phyloP scores from a whole-genome alignment of 2,329 filamentous ascomycete species.

The Coniosporium tulheliwenetii region DNA sequence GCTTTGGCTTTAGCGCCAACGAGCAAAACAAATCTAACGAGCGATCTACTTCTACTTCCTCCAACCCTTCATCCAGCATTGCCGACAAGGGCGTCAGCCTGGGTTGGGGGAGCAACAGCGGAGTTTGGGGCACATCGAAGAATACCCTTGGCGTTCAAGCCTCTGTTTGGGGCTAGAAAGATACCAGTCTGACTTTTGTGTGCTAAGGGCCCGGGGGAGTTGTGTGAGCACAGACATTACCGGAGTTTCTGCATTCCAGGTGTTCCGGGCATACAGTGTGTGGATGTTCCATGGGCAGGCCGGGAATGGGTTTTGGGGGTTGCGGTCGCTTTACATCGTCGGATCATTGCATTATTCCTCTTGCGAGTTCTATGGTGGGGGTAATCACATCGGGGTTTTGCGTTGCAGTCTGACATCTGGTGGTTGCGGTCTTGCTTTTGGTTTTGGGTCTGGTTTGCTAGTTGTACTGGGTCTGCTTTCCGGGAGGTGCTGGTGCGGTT shows the following conservation, averaged over 20 bases:
- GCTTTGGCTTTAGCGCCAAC: constrained; percentile 50
- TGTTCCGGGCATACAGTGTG: constrained; percentile 20
- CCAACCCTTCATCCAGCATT: constrained; percentile 37
- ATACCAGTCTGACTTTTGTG: too few species aligned
- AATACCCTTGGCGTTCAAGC: constrained; percentile 73
- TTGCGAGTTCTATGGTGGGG: too few species aligned
- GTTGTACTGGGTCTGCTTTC: too few species aligned
- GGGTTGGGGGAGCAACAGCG: constrained; percentile 66
- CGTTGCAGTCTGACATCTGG: too few species aligned
- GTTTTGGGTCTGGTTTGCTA: too few species aligned
- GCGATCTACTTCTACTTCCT: constrained; percentile 37
- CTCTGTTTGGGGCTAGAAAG: constrained; percentile 73
- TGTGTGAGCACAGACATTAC: not conserved
- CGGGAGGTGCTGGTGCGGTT: too few species aligned
- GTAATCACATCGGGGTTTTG: too few species aligned
- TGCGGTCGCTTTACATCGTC: not conserved
- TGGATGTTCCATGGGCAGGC: not conserved
- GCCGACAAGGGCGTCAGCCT: constrained; percentile 33
- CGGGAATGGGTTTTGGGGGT: not conserved
- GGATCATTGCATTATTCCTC: too few species aligned
- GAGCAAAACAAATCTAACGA: constrained; percentile 36
- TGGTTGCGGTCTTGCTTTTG: too few species aligned
- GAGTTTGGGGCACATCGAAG: constrained; percentile 66
- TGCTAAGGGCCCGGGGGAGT: too few species aligned
- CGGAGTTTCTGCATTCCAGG: constrained; percentile 27